A percentile compares a stretch with the other conserved stretches of the same genome.
Evolutionary conservation across 192 early-diverging fungal species (phyloP).

Genomic region (Coemansia sp.): DNA sequence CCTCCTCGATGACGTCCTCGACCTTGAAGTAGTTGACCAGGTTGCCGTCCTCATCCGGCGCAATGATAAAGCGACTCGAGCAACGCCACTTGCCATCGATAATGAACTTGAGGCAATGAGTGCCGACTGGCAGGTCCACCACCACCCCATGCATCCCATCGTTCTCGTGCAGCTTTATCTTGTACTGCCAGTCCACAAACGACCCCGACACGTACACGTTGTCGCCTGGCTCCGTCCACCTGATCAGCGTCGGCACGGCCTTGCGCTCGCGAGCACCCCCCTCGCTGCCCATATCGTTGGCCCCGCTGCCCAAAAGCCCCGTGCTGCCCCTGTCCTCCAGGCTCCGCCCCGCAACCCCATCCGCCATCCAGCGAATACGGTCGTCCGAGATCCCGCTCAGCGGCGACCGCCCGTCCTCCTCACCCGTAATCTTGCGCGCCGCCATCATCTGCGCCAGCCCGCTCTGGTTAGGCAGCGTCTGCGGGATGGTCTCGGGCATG

Average conservation of each 20-base stretch:
- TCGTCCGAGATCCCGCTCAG: conserved; percentile 39
- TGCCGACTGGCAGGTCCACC: conserved; percentile 86
- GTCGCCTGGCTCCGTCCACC: conserved; percentile 67
- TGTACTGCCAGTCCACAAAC: conserved; percentile 96
- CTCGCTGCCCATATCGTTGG: conserved; percentile 7
- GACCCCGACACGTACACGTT: conserved; percentile 91
- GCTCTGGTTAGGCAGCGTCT: conserved; percentile 46
- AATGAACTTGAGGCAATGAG: conserved; percentile 95
- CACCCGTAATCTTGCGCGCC: conserved; percentile 30
- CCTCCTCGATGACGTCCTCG: conserved; percentile 53
- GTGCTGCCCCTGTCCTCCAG: neutral
- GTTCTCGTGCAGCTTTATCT: conserved; percentile 64
- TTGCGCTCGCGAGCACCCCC: neutral
- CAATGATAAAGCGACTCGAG: conserved; percentile 81
- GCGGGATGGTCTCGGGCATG: conserved; percentile 44
- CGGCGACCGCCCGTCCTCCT: conserved; percentile 33
- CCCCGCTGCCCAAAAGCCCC: conserved; percentile 6
- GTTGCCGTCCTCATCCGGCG: conserved; percentile 91
- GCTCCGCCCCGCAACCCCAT: conserved; percentile 1
- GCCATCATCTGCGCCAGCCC: conserved; percentile 48
- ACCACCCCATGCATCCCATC: conserved; percentile 38
- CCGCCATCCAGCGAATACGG: conserved; percentile 24
- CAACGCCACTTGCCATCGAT: conserved; percentile 99
- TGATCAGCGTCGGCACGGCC: conserved; percentile 83
- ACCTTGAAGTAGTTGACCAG: conserved; percentile 94